Evolutionary conservation across 73 alveolate genomes (phyloP).

Genomic region (Halteria grandinella): DNA sequence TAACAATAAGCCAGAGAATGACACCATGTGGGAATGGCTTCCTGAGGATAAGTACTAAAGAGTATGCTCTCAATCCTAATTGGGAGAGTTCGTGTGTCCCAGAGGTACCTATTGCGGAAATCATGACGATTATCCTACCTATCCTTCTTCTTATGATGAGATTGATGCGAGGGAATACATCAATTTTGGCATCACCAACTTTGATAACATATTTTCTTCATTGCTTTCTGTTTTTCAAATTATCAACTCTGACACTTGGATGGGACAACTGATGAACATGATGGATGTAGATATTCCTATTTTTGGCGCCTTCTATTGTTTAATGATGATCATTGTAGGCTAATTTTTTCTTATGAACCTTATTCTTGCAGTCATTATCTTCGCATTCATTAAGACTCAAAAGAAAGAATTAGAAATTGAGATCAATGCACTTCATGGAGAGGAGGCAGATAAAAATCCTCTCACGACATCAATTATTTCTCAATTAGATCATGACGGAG

Average conservation of each 20-base stretch:
- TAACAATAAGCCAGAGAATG: too few relatives aligned
- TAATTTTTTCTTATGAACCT: constrained; percentile 62
- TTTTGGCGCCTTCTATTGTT: constrained; percentile 42
- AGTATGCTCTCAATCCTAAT: too few relatives aligned
- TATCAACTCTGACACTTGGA: constrained; percentile 68
- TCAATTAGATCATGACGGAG: too few relatives aligned
- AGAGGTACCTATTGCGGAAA: neutral
- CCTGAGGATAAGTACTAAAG: too few relatives aligned
- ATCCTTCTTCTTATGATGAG: too few relatives aligned
- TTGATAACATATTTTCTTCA: constrained; percentile 48
- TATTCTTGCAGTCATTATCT: constrained; percentile 64
- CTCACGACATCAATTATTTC: too few relatives aligned
- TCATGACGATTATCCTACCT: neutral
- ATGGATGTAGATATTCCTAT: constrained; percentile 12
- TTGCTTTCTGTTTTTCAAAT: constrained; percentile 46
- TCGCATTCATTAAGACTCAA: neutral
- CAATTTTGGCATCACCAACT: constrained; percentile 59
- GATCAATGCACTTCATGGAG: too few relatives aligned
- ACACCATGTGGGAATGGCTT: too few relatives aligned
- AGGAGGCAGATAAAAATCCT: too few relatives aligned
- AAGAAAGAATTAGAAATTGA: neutral
- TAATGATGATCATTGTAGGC: constrained; percentile 48
- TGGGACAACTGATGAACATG: constrained; percentile 42
- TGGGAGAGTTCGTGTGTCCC: constrained; percentile 6
- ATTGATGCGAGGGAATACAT: too few relatives aligned